Evolutionary conservation across 1,139 yeast genomes (phyloP), one percentile per base, ranked within the genome.

Genomic region (Blastobotrys arbuscula): DNA sequence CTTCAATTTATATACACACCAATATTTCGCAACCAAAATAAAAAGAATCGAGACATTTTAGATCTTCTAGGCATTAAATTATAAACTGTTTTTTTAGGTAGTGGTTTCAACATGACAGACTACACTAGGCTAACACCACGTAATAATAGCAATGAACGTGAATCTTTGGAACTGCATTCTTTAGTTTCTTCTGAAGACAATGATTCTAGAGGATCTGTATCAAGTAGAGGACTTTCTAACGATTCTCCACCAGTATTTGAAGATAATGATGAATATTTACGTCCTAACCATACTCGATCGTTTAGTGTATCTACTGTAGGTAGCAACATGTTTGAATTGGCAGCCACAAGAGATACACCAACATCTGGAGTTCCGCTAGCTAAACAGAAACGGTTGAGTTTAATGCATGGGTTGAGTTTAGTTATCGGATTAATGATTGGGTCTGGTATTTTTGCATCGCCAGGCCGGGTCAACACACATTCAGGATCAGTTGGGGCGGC

Each of bases 391-490:
- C 57, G 64, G 20, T 57, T 70, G 26, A 64, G 63, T 20, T 59
- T 64, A 46, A 42, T 67, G 26, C 67, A 70, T 50, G 74, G 75
- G 2, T 56, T 71, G 34, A 68, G 70, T 18, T 59, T 71, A 26
- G 73, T 71, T 2, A 60, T 71, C 30, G 75, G 75, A 4, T 59
- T 71, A 19, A 74, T 71, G 53, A 67, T 71, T 35, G 75, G 75
- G 12, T 70, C 75, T 5, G 75, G 75, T 3, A 70, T 71, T 36
- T 71, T 71, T 50, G 68, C 74, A 23, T 69, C 74, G 10, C 75
- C 75, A 2, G 67, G 70, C 37, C 66, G 66, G 48, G 65, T 71
- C 21, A 65, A 66, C 49, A 52, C 61, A 10, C 63, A 62, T 43
- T 67, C 72, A 0, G 73, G 73, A 10, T 69, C 74, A 2, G 67